Evolutionary conservation across 768 basidiomycete genomes (phyloP).

Genomic region (Amylocystis lapponica): DNA sequence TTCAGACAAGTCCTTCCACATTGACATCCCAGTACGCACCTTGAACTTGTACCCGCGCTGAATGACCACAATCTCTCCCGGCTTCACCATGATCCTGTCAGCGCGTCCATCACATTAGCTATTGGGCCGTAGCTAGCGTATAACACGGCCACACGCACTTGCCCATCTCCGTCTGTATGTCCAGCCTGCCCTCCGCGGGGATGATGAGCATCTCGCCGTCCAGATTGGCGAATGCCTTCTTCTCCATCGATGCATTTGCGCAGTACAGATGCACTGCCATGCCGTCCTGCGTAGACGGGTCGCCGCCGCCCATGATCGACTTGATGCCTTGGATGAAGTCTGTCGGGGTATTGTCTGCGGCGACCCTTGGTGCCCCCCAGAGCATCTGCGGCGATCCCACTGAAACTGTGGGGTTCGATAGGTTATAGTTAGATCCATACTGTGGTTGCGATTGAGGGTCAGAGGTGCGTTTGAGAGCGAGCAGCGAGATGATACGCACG

Average conservation of each 20-base stretch:
- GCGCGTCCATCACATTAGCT: not conserved
- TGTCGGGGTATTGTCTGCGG: constrained; percentile 29
- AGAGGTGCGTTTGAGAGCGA: constrained; percentile 36
- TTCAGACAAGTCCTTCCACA: not conserved
- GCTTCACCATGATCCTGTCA: constrained; percentile 47
- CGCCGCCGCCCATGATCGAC: constrained; percentile 53
- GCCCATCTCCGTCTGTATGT: constrained; percentile 62
- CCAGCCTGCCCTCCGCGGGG: constrained; percentile 55
- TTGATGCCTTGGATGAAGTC: constrained; percentile 54
- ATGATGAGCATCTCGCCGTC: constrained; percentile 60
- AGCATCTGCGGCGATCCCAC: constrained; percentile 54
- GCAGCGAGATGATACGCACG: not conserved
- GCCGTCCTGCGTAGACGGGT: constrained; percentile 52
- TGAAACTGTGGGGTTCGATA: constrained; percentile 51
- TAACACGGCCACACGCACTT: constrained; percentile 33
- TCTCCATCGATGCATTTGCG: constrained; percentile 51
- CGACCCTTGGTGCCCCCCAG: constrained; percentile 54
- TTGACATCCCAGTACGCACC: constrained; percentile 25
- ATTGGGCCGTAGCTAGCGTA: not conserved
- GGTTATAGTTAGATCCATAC: constrained; percentile 53
- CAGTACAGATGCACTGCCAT: constrained; percentile 55
- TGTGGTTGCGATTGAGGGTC: constrained; percentile 12
- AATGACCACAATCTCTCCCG: constrained; percentile 56
- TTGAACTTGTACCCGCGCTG: constrained; percentile 60
- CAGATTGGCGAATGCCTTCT: constrained; percentile 49